A percentile compares a stretch with the other conserved stretches of the same genome.
These are phyloP conservation scores for Naumovozyma dairenensis DNA, from an alignment of 805 yeast species.

Conservation along the genomic window DNA sequence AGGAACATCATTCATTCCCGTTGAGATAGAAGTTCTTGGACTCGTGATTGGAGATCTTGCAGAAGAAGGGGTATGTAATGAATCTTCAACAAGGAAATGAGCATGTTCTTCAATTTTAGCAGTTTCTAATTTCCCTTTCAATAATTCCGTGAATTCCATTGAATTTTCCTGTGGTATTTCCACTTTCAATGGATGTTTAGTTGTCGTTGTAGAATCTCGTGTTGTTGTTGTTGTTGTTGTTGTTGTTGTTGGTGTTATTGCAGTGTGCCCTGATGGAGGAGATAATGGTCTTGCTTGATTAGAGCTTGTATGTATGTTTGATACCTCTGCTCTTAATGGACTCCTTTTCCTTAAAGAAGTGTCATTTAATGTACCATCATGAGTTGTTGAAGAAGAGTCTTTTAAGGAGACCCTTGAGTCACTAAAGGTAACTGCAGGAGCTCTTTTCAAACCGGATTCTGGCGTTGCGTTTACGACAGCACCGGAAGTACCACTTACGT, in stretches of 20 bases:
- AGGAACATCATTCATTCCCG: no score
- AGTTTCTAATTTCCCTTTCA: no score
- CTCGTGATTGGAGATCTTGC: conserved; percentile 13
- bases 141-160: no score
- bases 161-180: no score
- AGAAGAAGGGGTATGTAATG: conserved; percentile 35
- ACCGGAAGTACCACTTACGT: conserved; percentile 26
- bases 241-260: no score
- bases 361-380: background rate
- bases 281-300: no score
- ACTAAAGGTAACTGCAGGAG: conserved; percentile 26
- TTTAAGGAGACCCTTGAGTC: conserved; percentile 10
- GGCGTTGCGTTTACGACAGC: conserved; percentile 28
- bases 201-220: no score
- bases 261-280: no score
- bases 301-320: no score
- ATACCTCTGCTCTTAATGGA: background rate
- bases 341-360: background rate
- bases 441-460: conserved; percentile 25
- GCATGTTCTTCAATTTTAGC: conserved; percentile 71
- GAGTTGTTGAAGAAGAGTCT: background rate
- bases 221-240: no score
- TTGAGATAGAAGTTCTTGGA: conserved; percentile 13
- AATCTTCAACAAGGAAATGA: conserved; percentile 64
- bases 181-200: no score